These are phyloP conservation scores for Incumbomyces delicatus DNA, from an alignment of 2,329 filamentous ascomycete genomes.

Conservation along the genomic window DNA sequence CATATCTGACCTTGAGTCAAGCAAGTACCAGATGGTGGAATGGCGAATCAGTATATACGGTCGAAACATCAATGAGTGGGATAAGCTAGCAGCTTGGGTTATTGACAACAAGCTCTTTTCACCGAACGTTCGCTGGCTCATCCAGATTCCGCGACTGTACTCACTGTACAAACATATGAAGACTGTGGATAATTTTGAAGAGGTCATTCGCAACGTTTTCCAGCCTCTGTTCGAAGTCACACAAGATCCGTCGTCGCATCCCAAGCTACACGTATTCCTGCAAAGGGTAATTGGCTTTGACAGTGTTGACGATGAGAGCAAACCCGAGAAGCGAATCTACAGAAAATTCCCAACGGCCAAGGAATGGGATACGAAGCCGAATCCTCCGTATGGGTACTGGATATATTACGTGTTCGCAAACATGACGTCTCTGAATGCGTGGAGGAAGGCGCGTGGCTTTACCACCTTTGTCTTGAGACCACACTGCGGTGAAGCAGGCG, in stretches of 20 bases:
- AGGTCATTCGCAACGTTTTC: conserved; percentile 85
- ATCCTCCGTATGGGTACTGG: conserved; percentile 98
- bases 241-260: conserved; percentile 71
- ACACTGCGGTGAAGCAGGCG: conserved; percentile 92
- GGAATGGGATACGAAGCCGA: conserved; percentile 83
- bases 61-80: conserved; percentile 86
- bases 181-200: conserved; percentile 80
- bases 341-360: conserved; percentile 88
- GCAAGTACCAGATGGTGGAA: conserved; percentile 98
- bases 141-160: conserved; percentile 88
- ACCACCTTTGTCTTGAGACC: conserved; percentile 90
- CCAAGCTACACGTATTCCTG: conserved; percentile 87
- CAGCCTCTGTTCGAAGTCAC: conserved; percentile 92
- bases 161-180: conserved; percentile 89
- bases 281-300: conserved; percentile 95
- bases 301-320: conserved; percentile 96
- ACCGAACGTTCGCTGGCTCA: conserved; percentile 92
- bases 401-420: conserved; percentile 96
- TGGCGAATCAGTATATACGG: conserved; percentile 98
- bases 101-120: conserved; percentile 97
- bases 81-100: conserved; percentile 94
- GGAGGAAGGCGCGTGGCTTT: conserved; percentile 83
- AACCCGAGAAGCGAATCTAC: conserved; percentile 86
- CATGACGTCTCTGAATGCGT: conserved; percentile 82
- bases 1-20: conserved; percentile 91